phyloP scores from a whole-genome alignment of 2,329 filamentous ascomycete genomes.

The Podosphaera fusca region DNA sequence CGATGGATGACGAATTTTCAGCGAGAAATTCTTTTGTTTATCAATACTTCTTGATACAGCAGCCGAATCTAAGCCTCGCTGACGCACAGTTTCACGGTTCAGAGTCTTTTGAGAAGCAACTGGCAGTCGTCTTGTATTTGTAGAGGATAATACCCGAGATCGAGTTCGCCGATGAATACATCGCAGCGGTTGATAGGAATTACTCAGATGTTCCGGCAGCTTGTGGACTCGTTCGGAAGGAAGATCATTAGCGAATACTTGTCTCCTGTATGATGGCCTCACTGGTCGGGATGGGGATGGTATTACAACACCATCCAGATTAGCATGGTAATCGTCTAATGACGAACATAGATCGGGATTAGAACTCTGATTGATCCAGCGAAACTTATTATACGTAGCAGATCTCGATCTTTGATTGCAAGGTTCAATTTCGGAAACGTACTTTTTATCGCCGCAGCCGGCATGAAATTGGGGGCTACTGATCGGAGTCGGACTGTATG shows the following conservation, averaged over 20 bases:
- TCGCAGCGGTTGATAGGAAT: slow-evolving; percentile 10
- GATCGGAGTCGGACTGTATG: background rate
- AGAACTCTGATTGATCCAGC: slow-evolving; percentile 52
- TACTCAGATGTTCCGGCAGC: slow-evolving; percentile 11
- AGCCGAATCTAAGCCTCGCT: background rate
- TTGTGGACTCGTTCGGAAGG: slow-evolving; percentile 28
- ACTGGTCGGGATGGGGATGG: slow-evolving; percentile 22
- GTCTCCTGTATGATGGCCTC: slow-evolving; percentile 42
- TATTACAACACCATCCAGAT: slow-evolving; percentile 29
- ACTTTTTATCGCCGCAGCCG: background rate
- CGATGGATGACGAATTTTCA: background rate
- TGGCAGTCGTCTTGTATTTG: background rate
- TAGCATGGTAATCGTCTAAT: slow-evolving; percentile 47
- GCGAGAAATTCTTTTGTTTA: background rate
- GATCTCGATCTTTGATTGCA: background rate
- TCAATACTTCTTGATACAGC: background rate
- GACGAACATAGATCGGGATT: slow-evolving; percentile 43
- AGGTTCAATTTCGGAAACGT: background rate
- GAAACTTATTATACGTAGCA: slow-evolving; percentile 38
- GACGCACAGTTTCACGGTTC: background rate
- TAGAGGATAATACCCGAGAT: background rate
- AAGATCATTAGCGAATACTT: slow-evolving; percentile 46
- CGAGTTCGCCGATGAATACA: slow-evolving; percentile 24
- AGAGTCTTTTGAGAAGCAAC: background rate
- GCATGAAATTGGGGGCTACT: background rate